A percentile compares a stretch with the other conserved stretches of the same genome.
Evolutionary conservation across 495 filamentous ascomycete species (phyloP).

Genomic region (Lasiosphaeris hirsuta): DNA sequence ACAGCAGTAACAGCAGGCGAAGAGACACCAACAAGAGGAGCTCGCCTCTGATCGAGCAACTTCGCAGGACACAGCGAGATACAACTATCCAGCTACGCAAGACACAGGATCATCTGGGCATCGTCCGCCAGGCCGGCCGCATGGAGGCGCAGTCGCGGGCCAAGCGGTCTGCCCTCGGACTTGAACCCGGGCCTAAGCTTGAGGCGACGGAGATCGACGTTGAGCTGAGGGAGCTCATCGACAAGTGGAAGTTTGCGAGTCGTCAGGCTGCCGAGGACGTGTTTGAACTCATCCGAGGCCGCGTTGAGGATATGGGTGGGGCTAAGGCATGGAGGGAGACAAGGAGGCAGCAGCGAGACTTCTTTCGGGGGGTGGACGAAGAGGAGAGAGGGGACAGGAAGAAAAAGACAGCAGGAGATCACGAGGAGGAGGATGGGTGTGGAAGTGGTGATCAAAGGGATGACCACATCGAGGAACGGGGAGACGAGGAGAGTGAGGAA

Average conservation of each 20-base stretch:
- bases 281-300: slow-evolving; percentile 25
- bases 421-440: not conserved
- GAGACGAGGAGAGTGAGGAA: not conserved
- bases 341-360: slow-evolving; percentile 10
- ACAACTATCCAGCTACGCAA: slow-evolving; percentile 5
- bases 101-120: slow-evolving; percentile 13
- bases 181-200: not conserved
- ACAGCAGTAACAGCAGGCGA: not conserved
- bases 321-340: slow-evolving; percentile 26
- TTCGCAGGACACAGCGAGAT: slow-evolving; percentile 10
- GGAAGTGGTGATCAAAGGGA: slow-evolving; percentile 3
- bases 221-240: slow-evolving; percentile 19
- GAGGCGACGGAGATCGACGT: slow-evolving; percentile 12
- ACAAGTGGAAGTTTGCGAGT: slow-evolving; percentile 26
- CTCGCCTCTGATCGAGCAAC: not conserved
- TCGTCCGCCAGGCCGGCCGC: slow-evolving; percentile 20
- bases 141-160: slow-evolving; percentile 15
- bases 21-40: no score
- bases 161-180: not conserved
- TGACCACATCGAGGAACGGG: slow-evolving; percentile 3
- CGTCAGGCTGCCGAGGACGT: slow-evolving; percentile 29
- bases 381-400: not conserved
- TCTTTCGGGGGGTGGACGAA: slow-evolving; percentile 8
- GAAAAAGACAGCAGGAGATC: not conserved
- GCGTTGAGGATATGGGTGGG: slow-evolving; percentile 29